Base-by-base conservation (phyloP, 805 yeast species). In the Candida parachauliodes region DNA sequence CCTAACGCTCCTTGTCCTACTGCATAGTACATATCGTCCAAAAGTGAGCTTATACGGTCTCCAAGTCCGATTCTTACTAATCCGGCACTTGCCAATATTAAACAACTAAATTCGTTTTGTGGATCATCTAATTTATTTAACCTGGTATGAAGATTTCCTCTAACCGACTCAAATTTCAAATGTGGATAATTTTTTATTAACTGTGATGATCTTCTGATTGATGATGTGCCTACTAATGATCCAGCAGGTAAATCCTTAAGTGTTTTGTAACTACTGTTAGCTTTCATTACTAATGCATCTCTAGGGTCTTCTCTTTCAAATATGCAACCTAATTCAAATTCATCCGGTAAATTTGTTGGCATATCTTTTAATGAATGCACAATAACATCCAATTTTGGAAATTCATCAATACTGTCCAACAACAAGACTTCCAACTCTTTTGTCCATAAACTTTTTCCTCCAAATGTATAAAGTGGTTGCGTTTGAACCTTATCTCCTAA, bases 1-100 rank as follows among this genome's bases (percentile, higher is more conserved):
- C 98, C 98, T 31, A 93, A 63, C 0, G 98, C 98, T 46, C 98
- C 98, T 66, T 93, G 98, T n/a, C 98, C 98, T 32, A 93, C 96
- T 1, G 98, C 96, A 57, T 91, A 86, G 56, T 80, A 83, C 95
- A 91, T 86, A 39, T 82, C 85, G 39, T 81, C 77, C 45, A 93
- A 70, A 46, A 70, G 73, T 45, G 75, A 70, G 5, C 96, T 80
- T 54, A 93, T 88, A 58, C 97, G 71, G 48, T 77, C 59, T n/a
- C 75, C 79, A 36, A 89, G 64, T 9, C 81, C 84, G 29, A 83
- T 64, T 48, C 98, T 76, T 16, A 76, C 66, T 41, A 93, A 71
- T 2, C 98, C 98, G 1, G 98, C 98, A 8, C 93, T 82, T 0
- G 98, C 98, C 39, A 93, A 70, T 40, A 93, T 77, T 26, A 89